Conservation (phyloP, 139 green algal species). For the Micractinium conductrix region DNA sequence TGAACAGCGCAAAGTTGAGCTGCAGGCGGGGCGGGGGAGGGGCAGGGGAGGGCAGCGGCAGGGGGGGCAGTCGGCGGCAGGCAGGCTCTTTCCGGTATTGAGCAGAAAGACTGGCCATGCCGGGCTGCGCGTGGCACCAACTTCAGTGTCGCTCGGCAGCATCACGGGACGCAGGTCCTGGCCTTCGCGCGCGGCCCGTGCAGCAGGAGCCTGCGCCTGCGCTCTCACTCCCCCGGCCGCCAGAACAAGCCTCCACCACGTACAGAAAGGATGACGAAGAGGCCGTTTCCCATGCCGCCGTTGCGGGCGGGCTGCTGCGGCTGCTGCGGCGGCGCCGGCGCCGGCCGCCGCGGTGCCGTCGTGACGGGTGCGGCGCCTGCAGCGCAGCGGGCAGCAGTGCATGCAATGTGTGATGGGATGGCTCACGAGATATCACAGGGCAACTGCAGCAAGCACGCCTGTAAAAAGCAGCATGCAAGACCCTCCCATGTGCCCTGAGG, state of each 20-base stretch:
- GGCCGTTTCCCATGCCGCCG: constrained; percentile 45
- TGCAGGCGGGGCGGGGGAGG: not conserved
- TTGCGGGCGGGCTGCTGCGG: not conserved
- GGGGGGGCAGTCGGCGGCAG: not conserved
- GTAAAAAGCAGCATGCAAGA: too few relatives aligned
- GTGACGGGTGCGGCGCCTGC: not conserved
- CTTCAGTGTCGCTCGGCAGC: too few relatives aligned
- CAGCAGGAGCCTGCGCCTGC: too few relatives aligned
- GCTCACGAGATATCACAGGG: not conserved
- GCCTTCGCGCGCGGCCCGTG: too few relatives aligned
- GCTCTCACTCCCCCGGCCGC: too few relatives aligned
- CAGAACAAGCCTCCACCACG: too few relatives aligned
- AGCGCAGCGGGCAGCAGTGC: not conserved
- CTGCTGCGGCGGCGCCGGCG: too few relatives aligned
- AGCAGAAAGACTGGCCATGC: too few relatives aligned
- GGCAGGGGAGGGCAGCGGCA: not conserved
- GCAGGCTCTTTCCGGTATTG: too few relatives aligned
- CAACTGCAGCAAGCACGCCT: not conserved
- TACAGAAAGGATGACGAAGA: constrained; percentile 29
- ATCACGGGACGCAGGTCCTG: too few relatives aligned
- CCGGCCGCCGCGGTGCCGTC: not conserved
- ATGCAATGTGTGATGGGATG: not conserved
- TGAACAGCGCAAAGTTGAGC: constrained; percentile 52
- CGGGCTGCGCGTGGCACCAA: too few relatives aligned
- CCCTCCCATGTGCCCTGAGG: too few relatives aligned